Evolutionary conservation across 78 protist genomes (phyloP).

Genomic region (Dictyostelium intermedium): DNA sequence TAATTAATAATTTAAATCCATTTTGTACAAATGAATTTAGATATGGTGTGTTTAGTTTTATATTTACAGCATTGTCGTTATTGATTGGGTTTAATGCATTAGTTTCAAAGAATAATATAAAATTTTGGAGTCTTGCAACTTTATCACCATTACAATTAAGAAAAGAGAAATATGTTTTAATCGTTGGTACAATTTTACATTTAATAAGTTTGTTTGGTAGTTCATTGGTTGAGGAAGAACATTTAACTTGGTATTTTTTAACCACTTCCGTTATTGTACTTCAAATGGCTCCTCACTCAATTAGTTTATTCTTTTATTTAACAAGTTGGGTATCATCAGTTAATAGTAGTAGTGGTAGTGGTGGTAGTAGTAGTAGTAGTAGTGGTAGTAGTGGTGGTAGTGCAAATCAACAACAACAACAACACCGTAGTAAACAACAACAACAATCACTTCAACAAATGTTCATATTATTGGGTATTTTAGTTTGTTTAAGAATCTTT

Average conservation of each 20-base stretch:
- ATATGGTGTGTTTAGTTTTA: slow-evolving; percentile 32
- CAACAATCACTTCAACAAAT: not conserved
- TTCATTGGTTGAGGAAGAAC: slow-evolving; percentile 88
- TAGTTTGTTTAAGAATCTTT: slow-evolving; percentile 45
- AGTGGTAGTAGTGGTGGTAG: too few relatives aligned
- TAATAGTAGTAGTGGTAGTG: not conserved
- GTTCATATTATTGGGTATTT: slow-evolving; percentile 39
- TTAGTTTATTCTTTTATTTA: slow-evolving; percentile 20
- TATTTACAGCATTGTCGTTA: slow-evolving; percentile 26
- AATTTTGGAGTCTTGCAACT: not conserved
- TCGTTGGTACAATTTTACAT: slow-evolving; percentile 61
- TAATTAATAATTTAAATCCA: not conserved
- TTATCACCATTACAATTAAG: slow-evolving; percentile 42
- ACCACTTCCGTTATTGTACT: slow-evolving; percentile 58
- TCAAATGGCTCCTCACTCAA: slow-evolving; percentile 54
- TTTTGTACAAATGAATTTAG: slow-evolving; percentile 55
- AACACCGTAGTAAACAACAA: not conserved
- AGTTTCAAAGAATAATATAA: slow-evolving; percentile 11
- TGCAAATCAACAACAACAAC: not conserved
- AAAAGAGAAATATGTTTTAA: slow-evolving; percentile 58
- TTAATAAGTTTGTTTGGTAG: slow-evolving; percentile 71
- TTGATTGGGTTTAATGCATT: slow-evolving; percentile 60
- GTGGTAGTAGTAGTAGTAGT: not conserved
- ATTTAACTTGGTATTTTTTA: slow-evolving; percentile 68
- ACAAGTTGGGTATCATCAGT: not conserved